phyloP scores from a whole-genome alignment of 768 basidiomycete species.

The Amanita exitialis region DNA sequence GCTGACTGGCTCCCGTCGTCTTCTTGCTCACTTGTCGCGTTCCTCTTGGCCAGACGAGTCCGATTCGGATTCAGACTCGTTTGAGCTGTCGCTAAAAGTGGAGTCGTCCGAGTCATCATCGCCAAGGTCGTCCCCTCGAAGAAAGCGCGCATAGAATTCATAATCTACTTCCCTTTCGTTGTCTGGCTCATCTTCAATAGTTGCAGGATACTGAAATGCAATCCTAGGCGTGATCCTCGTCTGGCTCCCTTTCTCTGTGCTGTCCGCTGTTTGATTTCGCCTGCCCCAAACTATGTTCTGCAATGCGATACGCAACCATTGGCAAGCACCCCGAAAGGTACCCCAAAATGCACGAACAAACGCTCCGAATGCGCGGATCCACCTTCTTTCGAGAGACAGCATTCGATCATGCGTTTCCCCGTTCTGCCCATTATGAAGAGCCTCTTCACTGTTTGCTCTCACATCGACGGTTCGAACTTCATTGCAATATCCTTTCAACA shows the following conservation, averaged over 20 bases:
- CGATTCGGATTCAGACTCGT: slow-evolving; percentile 13
- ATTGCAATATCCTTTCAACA: slow-evolving; percentile 1
- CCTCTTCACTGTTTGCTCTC: background rate
- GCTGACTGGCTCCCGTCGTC: background rate
- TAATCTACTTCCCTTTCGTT: slow-evolving; percentile 18
- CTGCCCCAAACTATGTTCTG: slow-evolving; percentile 11
- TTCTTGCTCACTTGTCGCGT: slow-evolving; percentile 17
- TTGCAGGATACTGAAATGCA: slow-evolving; percentile 1
- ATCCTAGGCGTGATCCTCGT: background rate
- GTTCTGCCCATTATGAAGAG: slow-evolving; percentile 7
- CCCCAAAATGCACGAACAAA: slow-evolving; percentile 17
- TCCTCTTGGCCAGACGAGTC: slow-evolving; percentile 14
- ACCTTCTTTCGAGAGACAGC: slow-evolving; percentile 3
- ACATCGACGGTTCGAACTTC: slow-evolving; percentile 5
- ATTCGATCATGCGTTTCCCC: slow-evolving; percentile 8
- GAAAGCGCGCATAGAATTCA: slow-evolving; percentile 44
- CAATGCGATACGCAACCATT: slow-evolving; percentile 9
- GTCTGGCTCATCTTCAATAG: slow-evolving; percentile 16
- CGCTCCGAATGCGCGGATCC: slow-evolving; percentile 10
- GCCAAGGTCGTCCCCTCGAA: slow-evolving; percentile 45
- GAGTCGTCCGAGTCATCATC: slow-evolving; percentile 24
- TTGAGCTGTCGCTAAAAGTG: slow-evolving; percentile 13
- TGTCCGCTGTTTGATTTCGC: slow-evolving; percentile 3
- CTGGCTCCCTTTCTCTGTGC: slow-evolving; percentile 11
- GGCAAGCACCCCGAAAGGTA: slow-evolving; percentile 13